phyloP scores from a whole-genome alignment of 805 yeast species.

The Kodamaea leandrae region DNA sequence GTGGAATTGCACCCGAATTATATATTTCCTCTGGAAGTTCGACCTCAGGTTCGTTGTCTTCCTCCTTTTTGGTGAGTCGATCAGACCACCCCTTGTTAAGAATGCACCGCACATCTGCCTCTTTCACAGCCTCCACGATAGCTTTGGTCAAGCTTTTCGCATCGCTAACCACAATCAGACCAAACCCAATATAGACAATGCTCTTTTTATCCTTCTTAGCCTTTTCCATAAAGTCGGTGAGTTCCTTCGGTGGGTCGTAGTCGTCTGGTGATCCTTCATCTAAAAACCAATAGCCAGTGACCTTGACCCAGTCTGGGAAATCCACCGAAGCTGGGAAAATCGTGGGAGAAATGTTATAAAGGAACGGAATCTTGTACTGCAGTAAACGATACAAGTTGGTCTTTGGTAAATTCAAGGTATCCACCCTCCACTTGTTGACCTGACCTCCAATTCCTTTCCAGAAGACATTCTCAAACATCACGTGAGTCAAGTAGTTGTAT shows the following conservation, averaged over 20 bases:
- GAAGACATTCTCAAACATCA: constrained; percentile 85
- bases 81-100: constrained; percentile 96
- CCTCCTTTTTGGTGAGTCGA: constrained; percentile 46
- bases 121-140: constrained; percentile 71
- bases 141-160: constrained; percentile 77
- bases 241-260: constrained; percentile 59
- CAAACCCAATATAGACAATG: constrained; percentile 90
- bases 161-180: constrained; percentile 87
- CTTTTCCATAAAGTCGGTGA: constrained; percentile 55
- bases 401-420: constrained; percentile 58
- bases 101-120: constrained; percentile 82
- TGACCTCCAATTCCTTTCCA: constrained; percentile 92
- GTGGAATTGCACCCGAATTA: constrained; percentile 75
- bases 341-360: constrained; percentile 84
- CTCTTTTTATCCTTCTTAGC: constrained; percentile 65
- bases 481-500: constrained; percentile 88
- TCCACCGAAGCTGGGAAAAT: constrained; percentile 92
- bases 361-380: constrained; percentile 78
- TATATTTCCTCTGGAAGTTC: constrained; percentile 65
- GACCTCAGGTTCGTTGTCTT: constrained; percentile 30
- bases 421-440: constrained; percentile 83
- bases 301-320: constrained; percentile 92
- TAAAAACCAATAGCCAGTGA: constrained; percentile 94
- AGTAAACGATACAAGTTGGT: constrained; percentile 71
- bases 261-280: constrained; percentile 54